A percentile compares a stretch with the other conserved stretches of the same genome.
Conservation (phyloP, 495 filamentous ascomycete species). For the Trichoderma orchidacearum region DNA sequence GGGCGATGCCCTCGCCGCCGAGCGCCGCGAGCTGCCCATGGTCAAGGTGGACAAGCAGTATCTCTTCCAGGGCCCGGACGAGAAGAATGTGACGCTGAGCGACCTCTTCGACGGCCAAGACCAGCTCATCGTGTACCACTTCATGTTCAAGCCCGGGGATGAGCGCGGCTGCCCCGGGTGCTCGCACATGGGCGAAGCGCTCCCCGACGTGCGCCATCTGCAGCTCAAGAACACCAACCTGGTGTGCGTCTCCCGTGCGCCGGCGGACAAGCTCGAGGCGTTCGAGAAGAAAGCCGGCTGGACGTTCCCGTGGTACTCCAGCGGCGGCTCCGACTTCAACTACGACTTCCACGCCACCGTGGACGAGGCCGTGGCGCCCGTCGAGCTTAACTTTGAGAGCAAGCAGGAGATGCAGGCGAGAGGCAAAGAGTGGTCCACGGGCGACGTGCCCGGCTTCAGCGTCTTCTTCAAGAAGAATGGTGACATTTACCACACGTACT, state of each 20-base stretch:
- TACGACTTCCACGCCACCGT: conserved; percentile 20
- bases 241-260: conserved; percentile 22
- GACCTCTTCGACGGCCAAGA: conserved; percentile 26
- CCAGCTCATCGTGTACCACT: conserved; percentile 34
- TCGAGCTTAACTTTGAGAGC: conserved; percentile 18
- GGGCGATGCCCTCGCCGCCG: conserved; percentile 14
- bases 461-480: conserved; percentile 22
- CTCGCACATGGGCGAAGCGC: conserved; percentile 23
- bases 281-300: conserved; percentile 25
- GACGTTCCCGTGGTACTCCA: conserved; percentile 27
- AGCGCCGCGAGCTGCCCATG: conserved; percentile 24
- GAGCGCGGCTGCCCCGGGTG: conserved; percentile 23
- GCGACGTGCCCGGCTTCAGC: conserved; percentile 23
- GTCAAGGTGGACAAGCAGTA: conserved; percentile 23
- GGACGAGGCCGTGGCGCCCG: conserved; percentile 10
- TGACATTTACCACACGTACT: conserved; percentile 27
- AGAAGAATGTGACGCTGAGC: conserved; percentile 14
- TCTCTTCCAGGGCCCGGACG: conserved; percentile 18
- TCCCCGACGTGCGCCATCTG: conserved; percentile 22
- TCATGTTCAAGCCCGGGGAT: conserved; percentile 25
- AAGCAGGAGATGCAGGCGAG: conserved; percentile 10
- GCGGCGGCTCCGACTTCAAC: conserved; percentile 17
- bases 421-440: conserved; percentile 12
- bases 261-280: conserved; percentile 19
- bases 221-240: conserved; percentile 20